Conservation (phyloP, 108 stramenopile genomes). For the Cyclotella baltica region DNA sequence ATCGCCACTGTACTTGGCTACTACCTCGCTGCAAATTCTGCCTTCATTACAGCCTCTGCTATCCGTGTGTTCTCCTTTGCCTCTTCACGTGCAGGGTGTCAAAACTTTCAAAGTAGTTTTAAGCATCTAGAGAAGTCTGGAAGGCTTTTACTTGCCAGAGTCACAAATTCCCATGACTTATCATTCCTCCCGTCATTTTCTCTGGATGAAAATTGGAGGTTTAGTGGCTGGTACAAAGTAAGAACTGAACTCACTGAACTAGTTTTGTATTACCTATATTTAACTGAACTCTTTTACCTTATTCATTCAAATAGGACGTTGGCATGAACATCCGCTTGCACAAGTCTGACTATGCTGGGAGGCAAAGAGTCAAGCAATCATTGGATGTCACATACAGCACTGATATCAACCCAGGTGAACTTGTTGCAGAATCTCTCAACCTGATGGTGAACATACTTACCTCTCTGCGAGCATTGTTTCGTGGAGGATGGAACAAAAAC, state of each 20-base stretch:
- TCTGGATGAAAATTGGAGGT: not conserved
- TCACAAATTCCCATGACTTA: slow-evolving; percentile 28
- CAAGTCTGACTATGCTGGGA: slow-evolving; percentile 17
- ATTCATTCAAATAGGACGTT: slow-evolving; percentile 4
- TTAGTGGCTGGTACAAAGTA: slow-evolving; percentile 4
- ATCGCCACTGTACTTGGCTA: slow-evolving; percentile 20
- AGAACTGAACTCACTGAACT: too few relatives aligned
- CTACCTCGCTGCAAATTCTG: slow-evolving; percentile 9
- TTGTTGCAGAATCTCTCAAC: not conserved
- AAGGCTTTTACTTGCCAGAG: slow-evolving; percentile 6
- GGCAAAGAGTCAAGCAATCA: slow-evolving; percentile 11
- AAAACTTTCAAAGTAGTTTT: slow-evolving; percentile 16
- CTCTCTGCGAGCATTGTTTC: not conserved
- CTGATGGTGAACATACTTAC: not conserved
- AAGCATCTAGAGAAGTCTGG: slow-evolving; percentile 21
- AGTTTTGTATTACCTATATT: too few relatives aligned
- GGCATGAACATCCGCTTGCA: slow-evolving; percentile 24
- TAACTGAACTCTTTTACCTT: not conserved
- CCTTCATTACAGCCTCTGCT: slow-evolving; percentile 16
- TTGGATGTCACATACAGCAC: slow-evolving; percentile 24
- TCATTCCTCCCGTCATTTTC: slow-evolving; percentile 12
- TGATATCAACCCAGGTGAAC: not conserved
- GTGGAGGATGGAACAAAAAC: not conserved
- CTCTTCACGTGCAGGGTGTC: slow-evolving; percentile 11
- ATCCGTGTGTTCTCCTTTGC: slow-evolving; percentile 25